Conservation (phyloP, 805 yeast species). For the Hanseniaspora lindneri region DNA sequence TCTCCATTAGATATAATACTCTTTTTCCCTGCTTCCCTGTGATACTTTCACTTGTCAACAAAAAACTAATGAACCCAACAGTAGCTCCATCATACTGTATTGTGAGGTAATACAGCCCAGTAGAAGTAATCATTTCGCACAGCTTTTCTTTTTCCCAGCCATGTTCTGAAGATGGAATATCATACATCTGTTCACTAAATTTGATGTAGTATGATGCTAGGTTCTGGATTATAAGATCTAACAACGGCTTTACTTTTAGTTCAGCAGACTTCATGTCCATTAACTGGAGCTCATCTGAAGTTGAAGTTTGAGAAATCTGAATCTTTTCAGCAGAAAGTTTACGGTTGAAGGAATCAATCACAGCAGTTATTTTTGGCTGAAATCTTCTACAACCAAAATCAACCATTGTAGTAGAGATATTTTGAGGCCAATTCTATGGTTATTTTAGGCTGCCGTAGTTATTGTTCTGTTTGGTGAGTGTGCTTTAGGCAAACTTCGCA, state of each 20-base stretch:
- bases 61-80: slow-evolving; percentile 8
- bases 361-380: neutral
- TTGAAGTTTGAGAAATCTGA: too few relatives aligned
- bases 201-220: neutral
- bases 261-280: neutral
- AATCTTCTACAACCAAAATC: slow-evolving; percentile 4
- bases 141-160: slow-evolving; percentile 5
- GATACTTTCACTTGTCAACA: neutral
- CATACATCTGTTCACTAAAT: neutral
- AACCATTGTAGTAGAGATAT: slow-evolving; percentile 5
- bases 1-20: slow-evolving; percentile 12
- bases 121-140: slow-evolving; percentile 4
- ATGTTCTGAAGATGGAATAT: neutral
- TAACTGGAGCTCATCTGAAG: slow-evolving; percentile 7
- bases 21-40: neutral
- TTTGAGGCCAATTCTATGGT: too few relatives aligned
- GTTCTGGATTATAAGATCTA: neutral
- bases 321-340: neutral
- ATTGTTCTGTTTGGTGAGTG: neutral
- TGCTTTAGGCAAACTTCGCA: neutral
- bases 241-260: neutral
- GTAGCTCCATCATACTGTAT: neutral
- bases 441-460: too few relatives aligned
- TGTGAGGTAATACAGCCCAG: slow-evolving; percentile 2
- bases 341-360: neutral